A percentile compares a stretch with the other conserved stretches of the same genome.
These are phyloP conservation scores for Echinosophora koreensis DNA, from an alignment of 306 rosid genomes.

Conservation along the genomic window DNA sequence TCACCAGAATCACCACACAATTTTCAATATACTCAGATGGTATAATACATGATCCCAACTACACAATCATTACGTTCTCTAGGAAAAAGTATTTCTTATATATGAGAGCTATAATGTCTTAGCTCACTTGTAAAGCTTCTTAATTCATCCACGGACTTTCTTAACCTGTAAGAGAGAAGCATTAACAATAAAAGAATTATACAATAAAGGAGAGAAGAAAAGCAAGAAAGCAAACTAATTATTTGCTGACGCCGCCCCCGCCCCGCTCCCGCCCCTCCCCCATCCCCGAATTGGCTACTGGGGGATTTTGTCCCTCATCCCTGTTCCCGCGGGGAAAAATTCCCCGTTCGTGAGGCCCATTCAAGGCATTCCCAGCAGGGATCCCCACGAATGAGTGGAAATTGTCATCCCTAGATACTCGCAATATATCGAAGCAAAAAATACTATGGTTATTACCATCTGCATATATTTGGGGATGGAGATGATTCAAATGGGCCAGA, in stretches of 20 bases:
- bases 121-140: conserved; percentile 15
- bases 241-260: too few relatives aligned
- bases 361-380: too few relatives aligned
- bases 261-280: too few relatives aligned
- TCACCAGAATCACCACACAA: neutral
- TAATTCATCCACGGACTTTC: conserved; percentile 47
- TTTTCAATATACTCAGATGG: neutral
- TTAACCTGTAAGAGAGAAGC: conserved; percentile 49
- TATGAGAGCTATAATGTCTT: neutral
- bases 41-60: conserved; percentile 11
- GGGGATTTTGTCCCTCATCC: too few relatives aligned
- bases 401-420: too few relatives aligned
- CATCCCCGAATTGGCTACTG: too few relatives aligned
- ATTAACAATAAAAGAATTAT: neutral
- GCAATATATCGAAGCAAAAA: neutral
- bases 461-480: too few relatives aligned
- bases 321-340: too few relatives aligned
- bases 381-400: too few relatives aligned
- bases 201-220: neutral
- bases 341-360: too few relatives aligned
- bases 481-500: neutral
- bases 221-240: neutral
- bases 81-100: neutral
- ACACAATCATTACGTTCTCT: conserved; percentile 13
- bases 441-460: neutral